A percentile compares a stretch with the other conserved stretches of the same genome.
Evolutionary conservation across 2,329 filamentous ascomycete species (phyloP).

Genomic region (Colletotrichum plurivorum): DNA sequence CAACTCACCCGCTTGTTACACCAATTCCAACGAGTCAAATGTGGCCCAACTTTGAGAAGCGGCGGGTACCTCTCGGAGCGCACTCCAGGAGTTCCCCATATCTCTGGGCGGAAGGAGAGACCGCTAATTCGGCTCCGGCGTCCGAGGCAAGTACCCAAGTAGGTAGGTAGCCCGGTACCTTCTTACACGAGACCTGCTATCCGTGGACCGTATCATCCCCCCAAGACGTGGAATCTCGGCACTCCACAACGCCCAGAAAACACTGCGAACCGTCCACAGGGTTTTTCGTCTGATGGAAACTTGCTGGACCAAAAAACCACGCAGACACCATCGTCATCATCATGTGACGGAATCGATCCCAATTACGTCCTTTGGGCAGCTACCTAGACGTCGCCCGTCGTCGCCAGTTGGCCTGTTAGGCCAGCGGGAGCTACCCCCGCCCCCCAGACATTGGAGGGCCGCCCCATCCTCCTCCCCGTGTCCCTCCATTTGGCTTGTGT

Average conservation of each 20-base stretch:
- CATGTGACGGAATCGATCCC: constrained; percentile 22
- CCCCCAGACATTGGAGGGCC: not conserved
- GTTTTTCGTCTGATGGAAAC: constrained; percentile 9
- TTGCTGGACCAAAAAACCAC: constrained; percentile 9
- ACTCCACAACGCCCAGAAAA: not conserved
- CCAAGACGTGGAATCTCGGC: constrained; percentile 2
- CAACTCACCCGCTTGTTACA: no score
- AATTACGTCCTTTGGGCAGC: constrained; percentile 10
- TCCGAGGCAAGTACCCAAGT: not conserved
- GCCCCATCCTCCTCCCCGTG: not conserved
- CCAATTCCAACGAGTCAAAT: no score
- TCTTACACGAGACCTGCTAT: not conserved
- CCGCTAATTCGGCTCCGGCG: constrained; percentile 19
- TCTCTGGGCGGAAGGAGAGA: not conserved
- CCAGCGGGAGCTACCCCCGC: constrained; percentile 12
- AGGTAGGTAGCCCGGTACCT: no score
- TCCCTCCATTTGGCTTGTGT: no score
- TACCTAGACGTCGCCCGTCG: not conserved
- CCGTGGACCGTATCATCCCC: no score
- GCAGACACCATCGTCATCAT: constrained; percentile 22
- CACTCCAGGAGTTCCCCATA: no score
- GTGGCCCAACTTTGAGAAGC: no score
- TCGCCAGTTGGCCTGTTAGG: not conserved
- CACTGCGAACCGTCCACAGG: constrained; percentile 7
- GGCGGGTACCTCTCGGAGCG: no score